These are phyloP conservation scores for Penicillium ochrochloron DNA, from an alignment of 495 filamentous ascomycete genomes.

Conservation along the genomic window DNA sequence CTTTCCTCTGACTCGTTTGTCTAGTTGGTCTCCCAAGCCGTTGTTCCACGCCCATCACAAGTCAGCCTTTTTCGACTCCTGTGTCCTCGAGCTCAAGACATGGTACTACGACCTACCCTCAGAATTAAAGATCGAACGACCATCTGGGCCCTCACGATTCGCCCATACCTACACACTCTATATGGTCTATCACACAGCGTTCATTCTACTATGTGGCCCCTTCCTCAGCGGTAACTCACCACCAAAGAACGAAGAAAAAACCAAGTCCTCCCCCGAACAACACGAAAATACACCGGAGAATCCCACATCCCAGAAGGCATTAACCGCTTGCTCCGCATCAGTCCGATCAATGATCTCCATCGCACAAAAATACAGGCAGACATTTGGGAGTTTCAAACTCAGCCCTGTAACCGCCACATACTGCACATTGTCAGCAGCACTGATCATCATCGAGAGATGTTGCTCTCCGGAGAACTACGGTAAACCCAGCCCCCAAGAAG, in stretches of 20 bases:
- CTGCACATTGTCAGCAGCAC: slow-evolving; percentile 33
- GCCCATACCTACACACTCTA: slow-evolving; percentile 34
- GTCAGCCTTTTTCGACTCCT: slow-evolving; percentile 31
- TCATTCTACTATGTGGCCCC: slow-evolving; percentile 32
- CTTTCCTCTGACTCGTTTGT: neutral
- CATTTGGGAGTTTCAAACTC: slow-evolving; percentile 35
- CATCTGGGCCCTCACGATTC: slow-evolving; percentile 22
- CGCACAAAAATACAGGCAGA: slow-evolving; percentile 35
- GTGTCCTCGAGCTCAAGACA: slow-evolving; percentile 34
- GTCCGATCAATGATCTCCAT: slow-evolving; percentile 27
- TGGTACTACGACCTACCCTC: slow-evolving; percentile 36
- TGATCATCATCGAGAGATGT: slow-evolving; percentile 33
- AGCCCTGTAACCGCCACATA: slow-evolving; percentile 39
- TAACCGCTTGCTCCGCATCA: slow-evolving; percentile 24
- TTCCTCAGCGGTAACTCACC: slow-evolving; percentile 17
- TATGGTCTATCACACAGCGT: slow-evolving; percentile 38
- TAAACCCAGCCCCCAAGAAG: neutral
- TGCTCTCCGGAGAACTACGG: slow-evolving; percentile 12
- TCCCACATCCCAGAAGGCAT: slow-evolving; percentile 12
- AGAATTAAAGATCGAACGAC: slow-evolving; percentile 26
- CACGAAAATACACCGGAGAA: slow-evolving; percentile 1
- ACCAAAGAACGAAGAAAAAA: neutral
- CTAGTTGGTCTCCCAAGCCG: slow-evolving; percentile 36
- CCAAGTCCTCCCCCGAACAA: neutral
- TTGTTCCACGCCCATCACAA: slow-evolving; percentile 25